These are phyloP conservation scores for Alternaria hordeiaustralica DNA, from an alignment of 2,329 filamentous ascomycete genomes.

Conservation along the genomic window DNA sequence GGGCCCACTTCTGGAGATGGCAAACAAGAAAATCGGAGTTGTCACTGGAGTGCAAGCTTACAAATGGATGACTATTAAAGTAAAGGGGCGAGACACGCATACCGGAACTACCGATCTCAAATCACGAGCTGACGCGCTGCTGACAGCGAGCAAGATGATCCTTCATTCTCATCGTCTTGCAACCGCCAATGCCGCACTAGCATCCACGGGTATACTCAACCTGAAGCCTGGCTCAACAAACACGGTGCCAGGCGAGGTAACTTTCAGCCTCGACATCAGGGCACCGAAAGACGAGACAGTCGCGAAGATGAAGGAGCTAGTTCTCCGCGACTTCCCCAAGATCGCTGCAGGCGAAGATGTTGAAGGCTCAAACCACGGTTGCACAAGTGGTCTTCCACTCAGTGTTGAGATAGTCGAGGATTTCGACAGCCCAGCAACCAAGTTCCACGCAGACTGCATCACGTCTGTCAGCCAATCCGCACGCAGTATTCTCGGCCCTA, in stretches of 20 bases:
- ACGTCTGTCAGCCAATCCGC: conserved; percentile 67
- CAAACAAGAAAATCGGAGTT: conserved; percentile 69
- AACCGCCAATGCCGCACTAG: conserved; percentile 65
- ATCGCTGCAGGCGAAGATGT: conserved; percentile 66
- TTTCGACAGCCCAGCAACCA: conserved; percentile 62
- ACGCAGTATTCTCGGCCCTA: conserved; percentile 61
- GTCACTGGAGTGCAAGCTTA: conserved; percentile 78
- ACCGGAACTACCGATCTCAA: conserved; percentile 76
- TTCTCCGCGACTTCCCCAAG: conserved; percentile 64
- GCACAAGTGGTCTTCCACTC: conserved; percentile 59
- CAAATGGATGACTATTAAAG: conserved; percentile 72
- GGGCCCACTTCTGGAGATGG: conserved; percentile 73
- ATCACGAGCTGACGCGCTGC: conserved; percentile 71
- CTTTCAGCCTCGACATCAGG: conserved; percentile 73
- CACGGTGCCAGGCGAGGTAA: conserved; percentile 72
- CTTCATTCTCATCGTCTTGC: conserved; percentile 69
- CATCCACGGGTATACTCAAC: conserved; percentile 73
- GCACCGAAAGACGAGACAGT: conserved; percentile 64
- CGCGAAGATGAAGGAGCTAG: conserved; percentile 61
- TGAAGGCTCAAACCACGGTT: conserved; percentile 53
- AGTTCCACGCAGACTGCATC: conserved; percentile 73
- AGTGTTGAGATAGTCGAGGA: conserved; percentile 66
- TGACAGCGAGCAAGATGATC: conserved; percentile 72
- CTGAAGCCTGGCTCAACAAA: conserved; percentile 73
- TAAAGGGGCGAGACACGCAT: conserved; percentile 72